These are phyloP conservation scores for Drosera capensis DNA, from an alignment of 148 eudicot species.

Conservation along the genomic window DNA sequence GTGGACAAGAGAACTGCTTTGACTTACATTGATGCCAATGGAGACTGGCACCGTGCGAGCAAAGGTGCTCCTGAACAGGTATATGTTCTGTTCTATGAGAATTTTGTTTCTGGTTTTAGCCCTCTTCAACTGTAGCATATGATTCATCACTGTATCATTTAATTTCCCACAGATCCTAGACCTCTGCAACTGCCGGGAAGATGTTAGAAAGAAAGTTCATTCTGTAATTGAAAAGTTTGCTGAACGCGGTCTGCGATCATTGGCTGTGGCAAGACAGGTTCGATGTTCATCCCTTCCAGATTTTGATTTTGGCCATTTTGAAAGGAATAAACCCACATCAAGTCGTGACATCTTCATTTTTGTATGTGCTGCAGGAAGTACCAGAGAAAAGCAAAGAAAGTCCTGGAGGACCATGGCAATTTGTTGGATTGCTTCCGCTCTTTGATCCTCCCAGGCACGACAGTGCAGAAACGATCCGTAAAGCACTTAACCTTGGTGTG, in stretches of 20 bases:
- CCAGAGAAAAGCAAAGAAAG: slow-evolving; percentile 55
- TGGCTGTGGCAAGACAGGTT: slow-evolving; percentile 8
- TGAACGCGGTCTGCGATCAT: slow-evolving; percentile 10
- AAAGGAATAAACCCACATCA: not conserved
- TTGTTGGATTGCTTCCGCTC: slow-evolving; percentile 67
- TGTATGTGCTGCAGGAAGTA: slow-evolving; percentile 36
- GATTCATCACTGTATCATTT: not conserved
- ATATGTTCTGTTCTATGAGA: not conserved
- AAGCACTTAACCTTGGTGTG: slow-evolving; percentile 72
- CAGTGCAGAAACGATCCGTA: slow-evolving; percentile 73
- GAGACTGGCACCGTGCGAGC: slow-evolving; percentile 38
- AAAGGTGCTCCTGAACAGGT: slow-evolving; percentile 48
- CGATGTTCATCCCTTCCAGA: not conserved
- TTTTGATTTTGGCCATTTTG: not conserved
- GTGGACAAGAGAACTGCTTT: slow-evolving; percentile 46
- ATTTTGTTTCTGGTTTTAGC: not conserved
- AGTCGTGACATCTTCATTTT: not conserved
- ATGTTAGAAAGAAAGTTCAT: slow-evolving; percentile 6
- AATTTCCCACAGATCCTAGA: slow-evolving; percentile 3
- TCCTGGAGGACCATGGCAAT: slow-evolving; percentile 78
- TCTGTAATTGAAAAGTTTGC: slow-evolving; percentile 7
- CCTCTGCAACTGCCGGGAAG: slow-evolving; percentile 1
- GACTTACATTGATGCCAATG: slow-evolving; percentile 33
- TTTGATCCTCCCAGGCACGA: slow-evolving; percentile 94
- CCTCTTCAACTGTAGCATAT: not conserved